Evolutionary conservation across 2,329 filamentous ascomycete species (phyloP).

Genomic region (Fusarium sp.): DNA sequence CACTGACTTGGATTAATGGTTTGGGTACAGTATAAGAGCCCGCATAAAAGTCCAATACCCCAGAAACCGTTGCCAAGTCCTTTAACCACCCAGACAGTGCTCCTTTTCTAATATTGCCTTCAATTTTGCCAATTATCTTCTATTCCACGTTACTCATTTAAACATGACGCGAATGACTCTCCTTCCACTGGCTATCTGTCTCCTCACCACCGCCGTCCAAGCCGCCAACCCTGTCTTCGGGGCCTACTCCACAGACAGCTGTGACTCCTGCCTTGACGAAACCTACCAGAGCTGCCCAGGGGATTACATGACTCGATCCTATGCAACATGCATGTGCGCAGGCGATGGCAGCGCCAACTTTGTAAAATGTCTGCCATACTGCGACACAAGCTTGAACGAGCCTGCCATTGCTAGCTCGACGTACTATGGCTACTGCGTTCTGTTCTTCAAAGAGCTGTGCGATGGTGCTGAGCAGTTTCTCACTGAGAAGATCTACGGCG

Average conservation of each 20-base stretch:
- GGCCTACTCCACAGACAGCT: not conserved
- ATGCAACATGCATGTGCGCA: constrained; percentile 14
- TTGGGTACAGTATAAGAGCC: not conserved
- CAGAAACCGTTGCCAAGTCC: not conserved
- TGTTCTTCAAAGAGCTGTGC: constrained; percentile 7
- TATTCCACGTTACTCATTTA: accelerated
- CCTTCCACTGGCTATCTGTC: not conserved
- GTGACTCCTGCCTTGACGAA: constrained; percentile 1
- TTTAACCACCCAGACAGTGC: not conserved
- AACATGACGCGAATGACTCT: not conserved
- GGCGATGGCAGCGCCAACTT: constrained; percentile 1
- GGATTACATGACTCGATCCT: not conserved
- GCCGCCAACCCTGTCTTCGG: constrained; percentile 1
- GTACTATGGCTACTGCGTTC: not conserved
- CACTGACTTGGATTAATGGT: not conserved
- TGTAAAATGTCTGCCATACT: not conserved
- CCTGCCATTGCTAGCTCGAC: not conserved
- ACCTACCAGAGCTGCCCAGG: not conserved
- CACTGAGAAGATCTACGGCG: not conserved
- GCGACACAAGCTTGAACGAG: not conserved
- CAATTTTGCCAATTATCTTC: too few species aligned
- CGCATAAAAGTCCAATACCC: not conserved
- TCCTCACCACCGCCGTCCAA: not conserved
- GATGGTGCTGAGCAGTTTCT: not conserved
- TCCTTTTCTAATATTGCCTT: too few species aligned